Base-by-base conservation (phyloP, 495 filamentous ascomycete genomes). In the Pseudotulostoma volvatum region DNA sequence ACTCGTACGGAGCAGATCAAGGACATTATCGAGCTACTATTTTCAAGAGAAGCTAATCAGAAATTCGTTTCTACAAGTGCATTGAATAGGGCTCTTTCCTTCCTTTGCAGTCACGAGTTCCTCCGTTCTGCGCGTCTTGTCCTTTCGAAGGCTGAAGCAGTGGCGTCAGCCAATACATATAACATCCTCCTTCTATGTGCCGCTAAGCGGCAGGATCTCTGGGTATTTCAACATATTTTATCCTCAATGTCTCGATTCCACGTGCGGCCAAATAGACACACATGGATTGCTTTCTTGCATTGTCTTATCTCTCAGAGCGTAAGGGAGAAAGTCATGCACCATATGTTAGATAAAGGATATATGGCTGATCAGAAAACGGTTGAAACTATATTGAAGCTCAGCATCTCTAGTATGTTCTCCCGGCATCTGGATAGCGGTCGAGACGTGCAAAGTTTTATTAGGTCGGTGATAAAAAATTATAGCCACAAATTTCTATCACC, bases 251-350 rank as follows among this genome's bases (percentile, higher is more conserved):
- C 45, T 9, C 43, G 47, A 36, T 33, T 45, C 14, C 40, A 54
- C 1, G 48, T 71, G 33, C 43, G 45, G 7, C 65, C 68, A 13
- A 59, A 66, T 35, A 18, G 51, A 20, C n/a, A 54, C 2, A 70
- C 64, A 8, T 70, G 66, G 68, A 31, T 62, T 11, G 43, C 54
- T 5, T 56, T 68, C 9, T 42, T 67, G 21, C 39, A 52, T 18
- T 54, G 49, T 13, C 44, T 64, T 33, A 35, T 56, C 5, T 52
- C 46, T 1, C 50, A 57, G 17, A 47, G 42, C 11, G 47, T 49
- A n/a, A 61, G 60, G 43, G 36, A 44, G 9, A 11, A 41, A 9
- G 33, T 70, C 11, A 44, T 63, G 25, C 41, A 43, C 14, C 44
- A 54, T 23, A 59, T 71, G 54, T 40, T 45, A 13, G 44, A 57